Base-by-base conservation (phyloP, 1,284 basidiomycete species). In the Pisolithus thermaeus region DNA sequence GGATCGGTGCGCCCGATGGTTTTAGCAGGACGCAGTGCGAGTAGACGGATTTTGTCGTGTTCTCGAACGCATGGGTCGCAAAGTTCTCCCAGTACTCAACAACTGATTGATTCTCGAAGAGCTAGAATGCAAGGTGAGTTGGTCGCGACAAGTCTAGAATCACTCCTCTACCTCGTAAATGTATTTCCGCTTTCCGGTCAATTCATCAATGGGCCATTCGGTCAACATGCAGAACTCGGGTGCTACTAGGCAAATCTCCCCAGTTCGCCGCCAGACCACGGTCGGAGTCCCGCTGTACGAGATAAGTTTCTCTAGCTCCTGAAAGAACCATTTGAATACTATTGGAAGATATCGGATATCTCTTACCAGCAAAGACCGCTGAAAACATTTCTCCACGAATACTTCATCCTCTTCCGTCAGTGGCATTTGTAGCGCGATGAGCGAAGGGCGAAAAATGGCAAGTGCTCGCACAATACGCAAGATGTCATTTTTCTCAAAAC, bases 231-330 rank as follows among this genome's bases (percentile, higher is more conserved):
- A 93, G 66, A 99, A 99, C 71, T 99, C 95, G 2, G 93, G 89
- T 0, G 95, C 94, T 42, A 96, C 96, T 41, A 97, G 84, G 64
- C 92, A 95, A 37, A 99, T 93, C 73, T 99, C 97, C 64, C 96
- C 96, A 16, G 97, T 99, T 46, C 96, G 78, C 30, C 96, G 84
- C 96, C 96, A 99, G 2, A 97, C 91, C n/a, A 97, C 93, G 1
- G 96, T 99, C 2, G 96, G 97, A n/a, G 97, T 99, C 5, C 96
- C 97, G 56, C 90, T 95, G 69, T 93, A 97, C 41, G 92, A 93
- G 58, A 99, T 96, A 56, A 98, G 79, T 70, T 97, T 97, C 68
- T 97, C 93, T 52, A 97, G 81, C 76, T 98, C 94, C 91, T 54
- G 39, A 45, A 43, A 46, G 47, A 42, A 44, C 46, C 36, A 37